Conservation (phyloP, 331 rosid genomes). For the Quercus phellos region DNA sequence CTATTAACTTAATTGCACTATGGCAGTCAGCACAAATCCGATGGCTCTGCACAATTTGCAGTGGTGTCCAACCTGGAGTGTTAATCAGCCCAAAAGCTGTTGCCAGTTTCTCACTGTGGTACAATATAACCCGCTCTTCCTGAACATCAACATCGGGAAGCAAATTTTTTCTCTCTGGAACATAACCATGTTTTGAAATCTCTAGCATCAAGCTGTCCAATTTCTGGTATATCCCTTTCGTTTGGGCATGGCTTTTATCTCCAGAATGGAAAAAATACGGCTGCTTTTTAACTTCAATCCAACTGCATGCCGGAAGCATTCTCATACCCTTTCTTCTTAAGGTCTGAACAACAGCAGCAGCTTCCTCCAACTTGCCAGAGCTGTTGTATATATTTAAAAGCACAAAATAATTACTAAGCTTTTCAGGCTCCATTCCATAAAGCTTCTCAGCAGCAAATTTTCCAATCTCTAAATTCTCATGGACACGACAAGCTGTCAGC, state of each 20-base stretch:
- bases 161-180: constrained; percentile 32
- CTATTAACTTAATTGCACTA: constrained; percentile 59
- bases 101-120: constrained; percentile 82
- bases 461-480: constrained; percentile 69
- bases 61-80: constrained; percentile 51
- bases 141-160: constrained; percentile 80
- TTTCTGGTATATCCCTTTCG: constrained; percentile 42
- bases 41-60: constrained; percentile 76
- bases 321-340: constrained; percentile 70
- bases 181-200: constrained; percentile 56
- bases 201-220: constrained; percentile 57
- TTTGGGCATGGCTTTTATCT: constrained; percentile 49
- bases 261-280: constrained; percentile 50
- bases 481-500: constrained; percentile 78
- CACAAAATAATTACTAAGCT: constrained; percentile 66
- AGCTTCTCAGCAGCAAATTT: constrained; percentile 70
- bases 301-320: constrained; percentile 63
- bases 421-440: constrained; percentile 72
- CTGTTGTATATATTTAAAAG: constrained; percentile 61
- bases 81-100: constrained; percentile 70
- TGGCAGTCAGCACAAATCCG: constrained; percentile 75
- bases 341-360: constrained; percentile 71
- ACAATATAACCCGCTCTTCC: constrained; percentile 41
- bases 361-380: constrained; percentile 66
- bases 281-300: constrained; percentile 70